Evolutionary conservation across 208 protist genomes (phyloP).

Genomic region (Leishmania lainsoni): DNA sequence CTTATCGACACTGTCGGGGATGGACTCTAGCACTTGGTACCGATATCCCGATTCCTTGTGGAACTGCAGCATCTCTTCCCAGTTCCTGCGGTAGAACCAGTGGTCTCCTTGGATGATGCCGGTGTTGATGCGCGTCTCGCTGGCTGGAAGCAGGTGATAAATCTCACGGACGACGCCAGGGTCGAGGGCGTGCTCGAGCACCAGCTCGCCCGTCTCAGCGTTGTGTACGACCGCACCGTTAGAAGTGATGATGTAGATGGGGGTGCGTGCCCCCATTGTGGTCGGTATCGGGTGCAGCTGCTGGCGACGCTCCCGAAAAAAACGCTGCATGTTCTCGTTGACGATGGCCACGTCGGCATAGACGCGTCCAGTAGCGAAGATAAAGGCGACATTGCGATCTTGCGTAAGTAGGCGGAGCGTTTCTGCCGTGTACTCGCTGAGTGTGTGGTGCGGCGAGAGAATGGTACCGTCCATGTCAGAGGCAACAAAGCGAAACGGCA

Average conservation of each 20-base stretch:
- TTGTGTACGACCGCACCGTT: slow-evolving; percentile 62
- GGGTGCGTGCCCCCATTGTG: slow-evolving; percentile 7
- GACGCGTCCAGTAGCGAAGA: slow-evolving; percentile 76
- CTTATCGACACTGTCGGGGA: slow-evolving; percentile 4
- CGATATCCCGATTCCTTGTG: slow-evolving; percentile 50
- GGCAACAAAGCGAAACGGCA: slow-evolving; percentile 44
- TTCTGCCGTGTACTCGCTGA: slow-evolving; percentile 36
- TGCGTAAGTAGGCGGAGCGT: slow-evolving; percentile 56
- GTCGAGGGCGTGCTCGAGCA: slow-evolving; percentile 37
- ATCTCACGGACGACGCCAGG: slow-evolving; percentile 27
- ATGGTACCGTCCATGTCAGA: slow-evolving; percentile 69
- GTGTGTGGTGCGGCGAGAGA: slow-evolving; percentile 40
- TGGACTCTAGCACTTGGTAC: slow-evolving; percentile 41
- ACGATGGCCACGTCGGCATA: slow-evolving; percentile 54
- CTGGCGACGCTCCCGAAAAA: slow-evolving; percentile 42
- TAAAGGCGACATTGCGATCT: slow-evolving; percentile 57
- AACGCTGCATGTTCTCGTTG: slow-evolving; percentile 43
- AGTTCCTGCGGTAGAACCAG: slow-evolving; percentile 37
- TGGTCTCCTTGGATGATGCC: slow-evolving; percentile 46
- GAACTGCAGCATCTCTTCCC: slow-evolving; percentile 53
- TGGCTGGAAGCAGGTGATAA: slow-evolving; percentile 36
- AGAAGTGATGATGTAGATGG: slow-evolving; percentile 47
- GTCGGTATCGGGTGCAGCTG: slow-evolving; percentile 30
- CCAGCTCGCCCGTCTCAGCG: slow-evolving; percentile 35
- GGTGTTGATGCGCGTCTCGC: slow-evolving; percentile 56